Percentiles rank a stretch among this genome's conserved stretches.
Conservation (phyloP, 106 monocot species). For the Xerophyta viscosa region DNA sequence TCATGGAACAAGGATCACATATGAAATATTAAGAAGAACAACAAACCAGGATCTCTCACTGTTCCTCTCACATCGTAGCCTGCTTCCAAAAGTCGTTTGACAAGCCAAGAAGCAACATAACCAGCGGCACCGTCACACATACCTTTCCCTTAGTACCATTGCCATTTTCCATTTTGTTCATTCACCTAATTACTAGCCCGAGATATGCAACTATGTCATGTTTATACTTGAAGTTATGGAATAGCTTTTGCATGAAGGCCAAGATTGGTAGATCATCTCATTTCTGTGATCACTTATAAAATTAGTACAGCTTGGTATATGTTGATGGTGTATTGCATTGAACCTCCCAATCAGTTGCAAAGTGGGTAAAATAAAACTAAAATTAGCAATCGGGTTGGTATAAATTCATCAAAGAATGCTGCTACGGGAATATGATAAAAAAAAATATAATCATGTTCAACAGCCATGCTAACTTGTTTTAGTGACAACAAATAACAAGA, state of each 20-base stretch:
- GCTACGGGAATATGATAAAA: not conserved
- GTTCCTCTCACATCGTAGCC: slow-evolving; percentile 19
- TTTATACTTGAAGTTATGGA: no score
- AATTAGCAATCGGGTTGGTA: not conserved
- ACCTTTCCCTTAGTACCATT: slow-evolving; percentile 1
- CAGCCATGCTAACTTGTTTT: no score
- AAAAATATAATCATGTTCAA: no score
- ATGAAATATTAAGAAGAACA: not conserved
- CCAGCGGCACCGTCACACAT: slow-evolving; percentile 26
- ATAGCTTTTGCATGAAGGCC: not conserved
- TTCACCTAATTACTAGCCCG: no score
- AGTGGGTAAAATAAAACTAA: not conserved
- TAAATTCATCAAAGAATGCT: no score
- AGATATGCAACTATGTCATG: no score
- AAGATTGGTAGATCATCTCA: not conserved
- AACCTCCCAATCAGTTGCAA: not conserved
- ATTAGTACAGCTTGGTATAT: not conserved
- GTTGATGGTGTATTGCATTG: not conserved
- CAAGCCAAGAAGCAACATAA: slow-evolving; percentile 19
- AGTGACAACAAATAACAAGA: no score
- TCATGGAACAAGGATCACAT: not conserved
- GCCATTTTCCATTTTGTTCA: slow-evolving; percentile 6
- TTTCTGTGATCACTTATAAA: not conserved
- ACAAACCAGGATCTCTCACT: slow-evolving; percentile 34
- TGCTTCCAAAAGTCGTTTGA: slow-evolving; percentile 11